Percentiles rank a stretch among this genome's conserved stretches.
phyloP scores from a whole-genome alignment of 2,329 filamentous ascomycete genomes.

The Cladophialophora carrionii region DNA sequence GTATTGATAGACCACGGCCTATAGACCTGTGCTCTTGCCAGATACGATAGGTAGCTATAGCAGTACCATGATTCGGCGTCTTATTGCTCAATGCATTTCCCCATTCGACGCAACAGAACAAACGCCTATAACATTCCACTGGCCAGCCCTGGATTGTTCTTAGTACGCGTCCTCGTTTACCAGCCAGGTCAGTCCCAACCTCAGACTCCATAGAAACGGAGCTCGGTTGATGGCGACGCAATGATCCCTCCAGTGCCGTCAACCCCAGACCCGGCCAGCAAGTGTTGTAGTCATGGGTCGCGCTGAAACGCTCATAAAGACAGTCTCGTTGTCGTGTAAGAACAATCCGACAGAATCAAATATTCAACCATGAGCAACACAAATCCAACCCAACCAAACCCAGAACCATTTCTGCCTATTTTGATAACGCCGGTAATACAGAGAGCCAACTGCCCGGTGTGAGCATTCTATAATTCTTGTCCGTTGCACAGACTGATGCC shows the following conservation, averaged over 20 bases:
- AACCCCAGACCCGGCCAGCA: background rate
- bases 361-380: slow-evolving; percentile 4
- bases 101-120: too few species aligned
- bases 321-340: background rate
- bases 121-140: background rate
- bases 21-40: background rate
- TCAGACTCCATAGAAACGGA: background rate
- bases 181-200: background rate
- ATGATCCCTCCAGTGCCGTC: background rate
- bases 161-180: background rate
- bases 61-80: background rate
- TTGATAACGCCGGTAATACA: slow-evolving; percentile 1
- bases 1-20: background rate
- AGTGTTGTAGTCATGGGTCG: background rate
- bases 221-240: background rate
- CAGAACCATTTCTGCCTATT: background rate
- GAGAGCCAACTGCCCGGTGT: slow-evolving; percentile 5
- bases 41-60: too few species aligned
- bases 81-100: too few species aligned
- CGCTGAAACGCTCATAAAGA: slow-evolving; percentile 14
- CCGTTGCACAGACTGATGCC: background rate
- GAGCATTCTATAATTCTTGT: background rate
- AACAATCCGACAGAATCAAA: slow-evolving; percentile 1
- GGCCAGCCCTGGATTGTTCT: background rate
- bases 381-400: background rate